These are phyloP conservation scores for Solanum clarkiae DNA, from an alignment of 257 asterid genomes.

Conservation along the genomic window DNA sequence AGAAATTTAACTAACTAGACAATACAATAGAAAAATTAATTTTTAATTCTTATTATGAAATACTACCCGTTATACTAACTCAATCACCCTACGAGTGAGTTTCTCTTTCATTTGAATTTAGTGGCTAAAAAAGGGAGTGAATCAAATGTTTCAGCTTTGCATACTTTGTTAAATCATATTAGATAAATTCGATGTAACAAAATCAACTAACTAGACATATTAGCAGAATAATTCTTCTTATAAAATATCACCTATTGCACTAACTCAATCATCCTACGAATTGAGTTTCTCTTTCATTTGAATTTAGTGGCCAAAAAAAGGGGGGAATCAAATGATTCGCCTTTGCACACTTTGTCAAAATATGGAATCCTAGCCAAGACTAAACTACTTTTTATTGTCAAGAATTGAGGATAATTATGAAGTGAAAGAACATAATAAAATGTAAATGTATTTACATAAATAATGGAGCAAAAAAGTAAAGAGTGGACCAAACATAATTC, in stretches of 20 bases:
- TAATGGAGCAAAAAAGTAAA: neutral
- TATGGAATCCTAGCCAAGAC: neutral
- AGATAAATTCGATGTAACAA: neutral
- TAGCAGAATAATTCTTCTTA: accelerated
- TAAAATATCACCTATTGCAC: neutral
- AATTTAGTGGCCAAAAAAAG: neutral
- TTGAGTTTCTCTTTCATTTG: neutral
- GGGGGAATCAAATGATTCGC: neutral
- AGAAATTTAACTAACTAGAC: neutral
- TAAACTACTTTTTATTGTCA: neutral
- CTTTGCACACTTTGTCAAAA: neutral
- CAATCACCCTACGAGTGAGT: neutral
- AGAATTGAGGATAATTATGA: neutral
- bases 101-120: neutral
- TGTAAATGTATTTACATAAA: neutral
- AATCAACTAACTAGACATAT: accelerated
- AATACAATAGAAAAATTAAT: accelerated
- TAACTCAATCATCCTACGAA: neutral
- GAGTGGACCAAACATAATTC: neutral
- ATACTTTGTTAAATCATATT: neutral
- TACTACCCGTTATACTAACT: neutral
- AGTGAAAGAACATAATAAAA: neutral
- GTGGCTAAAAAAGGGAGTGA: neutral
- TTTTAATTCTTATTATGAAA: neutral
- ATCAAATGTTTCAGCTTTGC: no score